These are phyloP conservation scores for Peronospora farinosa DNA, from an alignment of 352 stramenopile species.

Conservation along the genomic window DNA sequence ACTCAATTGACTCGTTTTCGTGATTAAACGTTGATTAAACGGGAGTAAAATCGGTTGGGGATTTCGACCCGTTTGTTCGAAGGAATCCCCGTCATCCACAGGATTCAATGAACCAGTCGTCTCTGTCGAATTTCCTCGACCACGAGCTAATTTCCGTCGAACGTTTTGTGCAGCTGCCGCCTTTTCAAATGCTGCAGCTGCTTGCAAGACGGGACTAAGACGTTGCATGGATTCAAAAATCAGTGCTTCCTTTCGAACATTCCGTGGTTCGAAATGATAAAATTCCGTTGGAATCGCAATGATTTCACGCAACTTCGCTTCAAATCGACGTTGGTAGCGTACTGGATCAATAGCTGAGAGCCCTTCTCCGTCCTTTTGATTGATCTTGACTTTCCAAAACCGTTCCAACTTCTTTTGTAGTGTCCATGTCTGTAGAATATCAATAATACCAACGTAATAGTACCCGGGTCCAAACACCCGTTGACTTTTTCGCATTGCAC, in stretches of 20 bases:
- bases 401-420: conserved; percentile 75
- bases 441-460: conserved; percentile 88
- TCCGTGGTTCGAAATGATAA: conserved; percentile 20
- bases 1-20: not conserved
- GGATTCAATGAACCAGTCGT: conserved; percentile 21
- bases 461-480: conserved; percentile 75
- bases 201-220: conserved; percentile 34
- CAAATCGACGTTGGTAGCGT: conserved; percentile 75
- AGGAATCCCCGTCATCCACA: conserved; percentile 27
- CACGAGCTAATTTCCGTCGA: conserved; percentile 16
- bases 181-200: conserved; percentile 27
- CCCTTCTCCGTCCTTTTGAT: conserved; percentile 58
- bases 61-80: conserved; percentile 50
- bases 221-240: conserved; percentile 32
- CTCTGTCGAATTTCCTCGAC: conserved; percentile 30
- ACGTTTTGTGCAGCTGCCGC: conserved; percentile 17
- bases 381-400: conserved; percentile 76
- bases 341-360: conserved; percentile 81
- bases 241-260: conserved; percentile 10
- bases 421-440: conserved; percentile 88
- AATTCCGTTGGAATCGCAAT: conserved; percentile 70
- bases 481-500: conserved; percentile 66
- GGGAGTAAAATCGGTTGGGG: conserved; percentile 48
- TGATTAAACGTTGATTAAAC: conserved; percentile 41
- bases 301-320: conserved; percentile 73